Base-by-base conservation (phyloP, 2,329 filamentous ascomycete genomes). In the Biscogniauxia marginata region DNA sequence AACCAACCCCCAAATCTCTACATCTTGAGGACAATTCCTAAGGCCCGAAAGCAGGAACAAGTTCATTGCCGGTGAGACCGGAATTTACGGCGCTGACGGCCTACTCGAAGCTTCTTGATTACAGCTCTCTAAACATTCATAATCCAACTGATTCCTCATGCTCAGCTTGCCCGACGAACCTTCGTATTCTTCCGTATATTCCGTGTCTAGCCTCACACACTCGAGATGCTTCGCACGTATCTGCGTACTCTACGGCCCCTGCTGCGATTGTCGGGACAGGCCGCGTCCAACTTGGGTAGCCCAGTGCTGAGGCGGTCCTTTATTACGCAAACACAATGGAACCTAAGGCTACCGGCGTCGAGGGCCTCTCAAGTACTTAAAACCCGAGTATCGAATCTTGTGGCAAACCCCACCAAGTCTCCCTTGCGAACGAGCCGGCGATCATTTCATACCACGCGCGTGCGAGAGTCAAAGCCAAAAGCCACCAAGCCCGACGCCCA, bases 401-500 rank as follows among this genome's bases (percentile, higher is more conserved):
- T 58, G 24, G 55, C 53, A 7, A 60, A 52, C 49, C n/a, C 54
- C 13, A 56, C 52, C 20, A 61, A 59, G 24, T 50, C 50, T 44
- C 54, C 57, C 8, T 46, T 60, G 5, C 63, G 61, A 50, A 54
- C 63, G 8, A 62, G 54, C 20, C 62, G 55, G 56, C 62, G 67
- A 56, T 53, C 61, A 19, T 68, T 70, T 54, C 66, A 67, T 46
- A 66, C 54, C 46, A 65, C 62, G 5, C 62, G 62, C 51, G 39
- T 60, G 57, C 67, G 67, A 61, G 49, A 61, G 25, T 19, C 65
- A 9, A 67, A 68, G n/a, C 21, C 65, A 20, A 19, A 62, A 9
- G 56, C 64, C 8, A 64, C 59, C 45, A 59, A 61, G 23, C 1
- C 60, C 19, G 39, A 60, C 7, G 43, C 51, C 23, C 20, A 63